A percentile compares a stretch with the other conserved stretches of the same genome.
These are phyloP conservation scores for Metarhizium humberi DNA, from an alignment of 2,329 filamentous ascomycete species.

Conservation along the genomic window DNA sequence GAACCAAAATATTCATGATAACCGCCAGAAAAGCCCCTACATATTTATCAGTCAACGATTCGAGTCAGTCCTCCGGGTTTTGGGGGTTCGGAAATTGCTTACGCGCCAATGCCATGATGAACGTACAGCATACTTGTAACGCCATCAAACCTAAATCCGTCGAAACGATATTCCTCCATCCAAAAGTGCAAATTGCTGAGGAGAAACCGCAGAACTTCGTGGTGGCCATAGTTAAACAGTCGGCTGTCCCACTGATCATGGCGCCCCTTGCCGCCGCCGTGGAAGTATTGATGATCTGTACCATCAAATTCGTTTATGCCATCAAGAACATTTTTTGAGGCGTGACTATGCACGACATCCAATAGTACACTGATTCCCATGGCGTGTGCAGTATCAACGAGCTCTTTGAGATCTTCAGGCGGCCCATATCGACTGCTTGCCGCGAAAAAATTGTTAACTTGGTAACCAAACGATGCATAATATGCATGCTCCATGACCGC, in stretches of 20 bases:
- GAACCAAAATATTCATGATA: constrained; percentile 97
- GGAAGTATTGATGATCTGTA: constrained; percentile 92
- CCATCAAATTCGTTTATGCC: constrained; percentile 95
- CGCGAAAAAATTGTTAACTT: constrained; percentile 98
- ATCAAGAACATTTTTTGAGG: constrained; percentile 93
- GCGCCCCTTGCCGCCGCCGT: constrained; percentile 70
- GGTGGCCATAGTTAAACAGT: constrained; percentile 91
- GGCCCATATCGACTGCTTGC: constrained; percentile 91
- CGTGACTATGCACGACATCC: constrained; percentile 95
- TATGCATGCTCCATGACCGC: constrained; percentile 99
- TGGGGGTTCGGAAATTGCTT: constrained; percentile 27
- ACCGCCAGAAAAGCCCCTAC: constrained; percentile 85
- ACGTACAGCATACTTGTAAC: constrained; percentile 97
- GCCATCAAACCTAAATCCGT: constrained; percentile 95
- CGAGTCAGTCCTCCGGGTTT: neutral
- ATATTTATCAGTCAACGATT: constrained; percentile 5
- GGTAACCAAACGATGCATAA: constrained; percentile 98
- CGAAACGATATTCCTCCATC: constrained; percentile 98
- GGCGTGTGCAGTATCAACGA: constrained; percentile 89
- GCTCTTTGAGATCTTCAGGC: constrained; percentile 91
- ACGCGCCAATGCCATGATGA: constrained; percentile 96
- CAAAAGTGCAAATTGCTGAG: constrained; percentile 94
- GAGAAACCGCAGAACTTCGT: constrained; percentile 92
- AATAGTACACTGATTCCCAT: constrained; percentile 86
- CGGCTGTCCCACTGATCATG: constrained; percentile 96